Conservation (phyloP, 257 asterid genomes). For the Cordia subcordata region DNA sequence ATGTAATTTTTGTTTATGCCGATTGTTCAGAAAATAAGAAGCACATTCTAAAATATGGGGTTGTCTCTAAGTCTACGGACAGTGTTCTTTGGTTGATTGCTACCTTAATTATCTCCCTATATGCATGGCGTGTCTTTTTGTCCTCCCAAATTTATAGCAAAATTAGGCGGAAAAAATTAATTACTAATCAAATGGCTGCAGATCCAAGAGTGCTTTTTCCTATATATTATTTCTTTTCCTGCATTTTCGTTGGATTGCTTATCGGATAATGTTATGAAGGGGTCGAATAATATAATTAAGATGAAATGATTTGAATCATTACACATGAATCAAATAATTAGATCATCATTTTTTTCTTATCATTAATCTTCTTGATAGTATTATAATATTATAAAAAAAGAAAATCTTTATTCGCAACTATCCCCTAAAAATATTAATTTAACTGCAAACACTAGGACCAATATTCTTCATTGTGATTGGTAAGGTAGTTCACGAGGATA, state of each 20-base stretch:
- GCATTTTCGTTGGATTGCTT: not conserved
- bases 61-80: constrained; percentile 6
- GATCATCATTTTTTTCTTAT: no score
- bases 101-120: constrained; percentile 10
- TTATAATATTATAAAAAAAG: no score
- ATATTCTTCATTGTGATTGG: no score
- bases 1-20: not conserved
- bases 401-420: no score
- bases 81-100: constrained; percentile 11
- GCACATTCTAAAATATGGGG: not conserved
- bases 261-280: no score
- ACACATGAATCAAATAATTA: no score
- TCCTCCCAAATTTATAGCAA: not conserved
- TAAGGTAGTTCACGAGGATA: no score
- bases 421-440: no score
- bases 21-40: not conserved
- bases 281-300: no score
- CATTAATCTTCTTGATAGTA: no score
- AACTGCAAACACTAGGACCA: no score
- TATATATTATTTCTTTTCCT: not conserved
- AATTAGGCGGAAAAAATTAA: not conserved
- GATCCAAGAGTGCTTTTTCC: not conserved
- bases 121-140: not conserved
- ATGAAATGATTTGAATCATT: no score
- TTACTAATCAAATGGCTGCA: not conserved